Percentiles rank a stretch among this genome's conserved stretches.
Evolutionary conservation across 1,284 basidiomycete genomes (phyloP).

Genomic region (Ceratobasidium sp.): DNA sequence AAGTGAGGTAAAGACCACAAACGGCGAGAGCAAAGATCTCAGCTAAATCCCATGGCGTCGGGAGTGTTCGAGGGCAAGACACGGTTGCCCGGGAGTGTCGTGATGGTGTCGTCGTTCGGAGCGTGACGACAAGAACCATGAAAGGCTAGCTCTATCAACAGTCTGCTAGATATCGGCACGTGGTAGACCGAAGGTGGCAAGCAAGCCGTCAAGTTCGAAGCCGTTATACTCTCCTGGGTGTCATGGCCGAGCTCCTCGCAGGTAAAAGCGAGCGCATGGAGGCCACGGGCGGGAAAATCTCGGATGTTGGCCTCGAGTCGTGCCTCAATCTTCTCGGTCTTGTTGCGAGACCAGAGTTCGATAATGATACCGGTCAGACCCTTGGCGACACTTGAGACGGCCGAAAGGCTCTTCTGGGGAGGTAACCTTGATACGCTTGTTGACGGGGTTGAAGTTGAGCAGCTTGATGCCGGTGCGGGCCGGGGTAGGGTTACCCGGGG

Average conservation of each 20-base stretch:
- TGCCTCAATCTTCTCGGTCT: constrained; percentile 91
- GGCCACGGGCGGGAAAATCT: constrained; percentile 94
- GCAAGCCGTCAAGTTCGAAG: constrained; percentile 96
- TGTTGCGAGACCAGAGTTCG: constrained; percentile 95
- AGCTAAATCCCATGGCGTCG: constrained; percentile 93
- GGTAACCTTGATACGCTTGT: constrained; percentile 99
- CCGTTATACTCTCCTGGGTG: constrained; percentile 89
- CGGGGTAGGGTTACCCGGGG: constrained; percentile 75
- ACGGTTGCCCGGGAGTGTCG: constrained; percentile 97
- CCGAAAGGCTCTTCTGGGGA: constrained; percentile 93
- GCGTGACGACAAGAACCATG: constrained; percentile 98
- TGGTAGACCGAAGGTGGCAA: constrained; percentile 98
- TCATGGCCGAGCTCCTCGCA: constrained; percentile 91
- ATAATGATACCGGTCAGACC: constrained; percentile 99
- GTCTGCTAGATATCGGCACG: constrained; percentile 99
- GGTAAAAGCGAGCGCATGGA: constrained; percentile 96
- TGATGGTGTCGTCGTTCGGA: constrained; percentile 98
- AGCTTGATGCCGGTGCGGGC: constrained; percentile 95
- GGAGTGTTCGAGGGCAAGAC: constrained; percentile 91
- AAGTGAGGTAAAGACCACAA: constrained; percentile 92
- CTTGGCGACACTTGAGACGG: constrained; percentile 97
- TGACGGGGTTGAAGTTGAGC: constrained; percentile 98
- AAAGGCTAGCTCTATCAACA: constrained; percentile 98
- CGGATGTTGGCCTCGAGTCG: constrained; percentile 94
- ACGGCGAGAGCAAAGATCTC: constrained; percentile 97